Conservation (phyloP, 1,139 yeast species). For the Kurtzmaniella quercitrusa region DNA sequence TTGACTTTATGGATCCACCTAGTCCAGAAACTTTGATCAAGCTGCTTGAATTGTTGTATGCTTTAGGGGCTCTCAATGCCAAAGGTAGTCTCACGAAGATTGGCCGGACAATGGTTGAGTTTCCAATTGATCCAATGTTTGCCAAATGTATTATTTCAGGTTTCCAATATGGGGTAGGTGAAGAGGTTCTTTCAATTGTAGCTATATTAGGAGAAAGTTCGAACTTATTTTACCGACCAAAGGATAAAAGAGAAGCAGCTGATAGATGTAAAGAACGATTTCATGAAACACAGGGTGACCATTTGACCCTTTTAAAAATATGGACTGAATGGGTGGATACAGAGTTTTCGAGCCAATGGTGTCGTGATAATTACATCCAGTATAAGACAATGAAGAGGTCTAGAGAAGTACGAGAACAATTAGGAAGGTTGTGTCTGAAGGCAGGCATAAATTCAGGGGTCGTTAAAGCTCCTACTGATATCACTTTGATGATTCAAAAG, state of each 20-base stretch:
- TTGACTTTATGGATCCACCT: constrained; percentile 89
- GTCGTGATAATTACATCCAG: constrained; percentile 79
- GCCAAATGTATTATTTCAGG: constrained; percentile 72
- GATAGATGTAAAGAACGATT: constrained; percentile 59
- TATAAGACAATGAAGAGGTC: constrained; percentile 68
- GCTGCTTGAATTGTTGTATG: constrained; percentile 74
- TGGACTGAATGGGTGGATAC: constrained; percentile 75
- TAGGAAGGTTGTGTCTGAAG: constrained; percentile 56
- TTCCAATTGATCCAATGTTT: constrained; percentile 89
- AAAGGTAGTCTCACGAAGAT: constrained; percentile 71
- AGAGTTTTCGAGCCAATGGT: constrained; percentile 77
- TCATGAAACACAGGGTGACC: constrained; percentile 59
- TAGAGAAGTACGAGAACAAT: constrained; percentile 68
- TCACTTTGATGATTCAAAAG: constrained; percentile 48
- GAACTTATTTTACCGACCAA: constrained; percentile 68
- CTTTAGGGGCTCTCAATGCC: constrained; percentile 84
- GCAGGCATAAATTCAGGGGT: constrained; percentile 39
- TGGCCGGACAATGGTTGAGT: constrained; percentile 86
- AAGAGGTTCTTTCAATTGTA: constrained; percentile 65
- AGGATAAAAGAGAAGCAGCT: constrained; percentile 63
- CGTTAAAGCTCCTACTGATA: constrained; percentile 13
- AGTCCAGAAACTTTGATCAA: constrained; percentile 66
- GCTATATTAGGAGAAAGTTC: constrained; percentile 83
- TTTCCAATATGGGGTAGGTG: constrained; percentile 52
- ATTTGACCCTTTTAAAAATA: constrained; percentile 65